These are phyloP conservation scores for Hericium rajendrae DNA, from an alignment of 768 basidiomycete species.

Conservation along the genomic window DNA sequence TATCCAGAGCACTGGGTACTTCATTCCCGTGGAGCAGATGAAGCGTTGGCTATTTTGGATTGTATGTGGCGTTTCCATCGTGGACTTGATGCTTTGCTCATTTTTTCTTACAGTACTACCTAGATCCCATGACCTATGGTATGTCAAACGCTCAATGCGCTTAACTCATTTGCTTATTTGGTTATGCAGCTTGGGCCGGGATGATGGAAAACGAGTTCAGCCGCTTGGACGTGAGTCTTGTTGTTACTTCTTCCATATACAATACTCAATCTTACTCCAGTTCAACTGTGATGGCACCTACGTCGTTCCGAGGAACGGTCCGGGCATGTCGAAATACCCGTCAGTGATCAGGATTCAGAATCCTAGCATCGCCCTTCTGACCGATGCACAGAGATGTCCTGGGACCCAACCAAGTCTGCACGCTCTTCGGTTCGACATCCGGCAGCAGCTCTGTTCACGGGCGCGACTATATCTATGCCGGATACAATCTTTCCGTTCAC, in stretches of 20 bases:
- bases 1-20: slow-evolving; percentile 62
- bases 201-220: slow-evolving; percentile 84
- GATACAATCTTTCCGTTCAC: slow-evolving; percentile 36
- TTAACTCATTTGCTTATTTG: not conserved
- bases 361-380: slow-evolving; percentile 18
- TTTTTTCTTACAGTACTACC: slow-evolving; percentile 44
- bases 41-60: slow-evolving; percentile 85
- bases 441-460: slow-evolving; percentile 53
- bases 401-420: slow-evolving; percentile 69
- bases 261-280: slow-evolving; percentile 21
- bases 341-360: slow-evolving; percentile 22
- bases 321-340: slow-evolving; percentile 52
- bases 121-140: slow-evolving; percentile 73
- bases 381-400: slow-evolving; percentile 28
- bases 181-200: slow-evolving; percentile 50
- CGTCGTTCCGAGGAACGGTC: slow-evolving; percentile 56
- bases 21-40: slow-evolving; percentile 59
- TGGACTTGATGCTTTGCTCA: not conserved
- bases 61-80: slow-evolving; percentile 27
- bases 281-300: slow-evolving; percentile 56
- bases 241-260: slow-evolving; percentile 3
- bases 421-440: slow-evolving; percentile 52
- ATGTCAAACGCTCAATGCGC: slow-evolving; percentile 9
- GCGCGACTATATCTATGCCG: slow-evolving; percentile 47
- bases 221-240: slow-evolving; percentile 42